phyloP scores from a whole-genome alignment of 192 early-diverging fungal species.

The Phycomyces blakesleeanus region DNA sequence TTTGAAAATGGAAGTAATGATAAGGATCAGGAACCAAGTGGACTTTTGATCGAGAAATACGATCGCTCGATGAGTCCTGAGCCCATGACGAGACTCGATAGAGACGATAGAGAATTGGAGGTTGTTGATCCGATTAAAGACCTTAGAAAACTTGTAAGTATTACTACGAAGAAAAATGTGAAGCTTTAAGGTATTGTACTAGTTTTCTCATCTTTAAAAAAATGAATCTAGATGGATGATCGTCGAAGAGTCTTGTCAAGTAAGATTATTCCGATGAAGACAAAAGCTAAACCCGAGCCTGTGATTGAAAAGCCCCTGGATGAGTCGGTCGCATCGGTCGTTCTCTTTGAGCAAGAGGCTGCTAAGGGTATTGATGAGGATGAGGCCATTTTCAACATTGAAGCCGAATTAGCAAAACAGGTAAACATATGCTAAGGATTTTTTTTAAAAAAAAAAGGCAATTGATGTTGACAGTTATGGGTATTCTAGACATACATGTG shows the following conservation, averaged over 20 bases:
- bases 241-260: conserved; percentile 50
- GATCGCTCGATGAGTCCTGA: conserved; percentile 62
- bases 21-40: conserved; percentile 40
- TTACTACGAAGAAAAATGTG: neutral
- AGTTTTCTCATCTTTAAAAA: neutral
- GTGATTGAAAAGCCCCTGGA: conserved; percentile 12
- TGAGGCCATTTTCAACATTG: conserved; percentile 77
- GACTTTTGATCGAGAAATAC: conserved; percentile 45
- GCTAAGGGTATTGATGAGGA: conserved; percentile 73
- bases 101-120: conserved; percentile 52
- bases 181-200: no score
- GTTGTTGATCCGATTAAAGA: conserved; percentile 62
- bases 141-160: conserved; percentile 55
- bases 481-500: conserved; percentile 60
- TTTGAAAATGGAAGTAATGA: conserved; percentile 34
- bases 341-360: conserved; percentile 68
- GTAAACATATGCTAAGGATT: conserved; percentile 20
- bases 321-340: conserved; percentile 40
- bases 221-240: conserved; percentile 39
- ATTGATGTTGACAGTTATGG: neutral
- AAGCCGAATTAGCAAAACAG: conserved; percentile 58
- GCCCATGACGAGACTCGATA: conserved; percentile 40
- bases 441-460: conserved; percentile 12
- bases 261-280: conserved; percentile 52
- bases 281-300: conserved; percentile 14